Evolutionary conservation across 495 filamentous ascomycete species (phyloP).

Genomic region (Penicillium maclennaniae): DNA sequence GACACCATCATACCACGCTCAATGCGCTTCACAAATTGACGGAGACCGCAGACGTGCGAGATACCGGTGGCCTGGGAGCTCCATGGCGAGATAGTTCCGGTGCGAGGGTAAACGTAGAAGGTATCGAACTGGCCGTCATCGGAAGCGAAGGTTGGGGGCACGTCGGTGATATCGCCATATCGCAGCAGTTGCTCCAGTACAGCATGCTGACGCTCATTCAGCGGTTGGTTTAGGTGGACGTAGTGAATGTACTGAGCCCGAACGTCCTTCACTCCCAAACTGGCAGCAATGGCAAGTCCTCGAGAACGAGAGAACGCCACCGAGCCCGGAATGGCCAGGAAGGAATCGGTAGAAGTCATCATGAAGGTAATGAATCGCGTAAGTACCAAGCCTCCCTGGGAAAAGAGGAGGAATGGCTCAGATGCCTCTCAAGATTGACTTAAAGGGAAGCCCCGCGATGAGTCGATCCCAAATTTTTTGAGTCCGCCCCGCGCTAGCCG

Average conservation of each 20-base stretch:
- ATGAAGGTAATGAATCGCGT: conserved; percentile 5
- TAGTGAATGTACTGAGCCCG: conserved; percentile 65
- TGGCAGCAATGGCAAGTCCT: conserved; percentile 44
- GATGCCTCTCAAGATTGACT: conserved; percentile 29
- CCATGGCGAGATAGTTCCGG: conserved; percentile 90
- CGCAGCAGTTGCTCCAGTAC: conserved; percentile 58
- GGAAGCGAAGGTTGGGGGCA: conserved; percentile 40
- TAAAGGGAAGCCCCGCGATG: conserved; percentile 26
- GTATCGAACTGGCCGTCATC: conserved; percentile 44
- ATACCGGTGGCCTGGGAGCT: conserved; percentile 94
- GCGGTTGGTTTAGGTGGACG: conserved; percentile 42
- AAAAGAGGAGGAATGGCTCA: conserved; percentile 24
- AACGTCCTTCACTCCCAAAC: conserved; percentile 52
- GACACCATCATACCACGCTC: conserved; percentile 79
- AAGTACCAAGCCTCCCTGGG: conserved; percentile 16
- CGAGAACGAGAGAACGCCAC: conserved; percentile 54
- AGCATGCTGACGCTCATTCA: conserved; percentile 40
- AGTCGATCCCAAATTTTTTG: conserved; percentile 22
- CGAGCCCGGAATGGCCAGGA: conserved; percentile 49
- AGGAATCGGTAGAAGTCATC: conserved; percentile 39
- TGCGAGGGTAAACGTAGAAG: conserved; percentile 72
- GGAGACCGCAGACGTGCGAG: conserved; percentile 83
- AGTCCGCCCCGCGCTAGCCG: conserved; percentile 28
- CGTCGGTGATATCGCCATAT: conserved; percentile 56
- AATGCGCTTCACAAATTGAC: conserved; percentile 69